Conservation (phyloP, 257 asterid species). For the Ehretia macrophylla region DNA sequence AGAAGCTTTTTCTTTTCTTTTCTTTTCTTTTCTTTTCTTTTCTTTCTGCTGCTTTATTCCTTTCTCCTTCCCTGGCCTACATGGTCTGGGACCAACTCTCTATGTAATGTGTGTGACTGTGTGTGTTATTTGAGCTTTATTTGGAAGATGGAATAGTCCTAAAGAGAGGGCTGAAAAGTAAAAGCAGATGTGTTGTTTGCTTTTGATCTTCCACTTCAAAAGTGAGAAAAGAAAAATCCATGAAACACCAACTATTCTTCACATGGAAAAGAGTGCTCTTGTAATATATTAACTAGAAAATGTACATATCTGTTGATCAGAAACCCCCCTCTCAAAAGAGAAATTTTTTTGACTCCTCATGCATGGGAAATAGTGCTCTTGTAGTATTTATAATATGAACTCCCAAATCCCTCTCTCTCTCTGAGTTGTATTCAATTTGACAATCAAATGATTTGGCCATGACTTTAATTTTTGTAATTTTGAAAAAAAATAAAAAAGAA, state of each 20-base stretch:
- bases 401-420: conserved; percentile 18
- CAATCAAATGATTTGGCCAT: too few species aligned
- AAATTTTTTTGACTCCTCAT: conserved; percentile 25
- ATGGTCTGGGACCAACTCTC: conserved; percentile 45
- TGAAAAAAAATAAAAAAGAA: too few species aligned
- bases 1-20: conserved; percentile 32
- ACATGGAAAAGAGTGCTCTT: conserved; percentile 68
- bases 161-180: conserved; percentile 64
- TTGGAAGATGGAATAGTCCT: conserved; percentile 76
- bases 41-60: conserved; percentile 36
- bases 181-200: conserved; percentile 47
- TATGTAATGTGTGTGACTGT: conserved; percentile 26
- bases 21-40: neutral
- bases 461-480: too few species aligned
- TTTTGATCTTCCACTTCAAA: conserved; percentile 68
- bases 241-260: conserved; percentile 22
- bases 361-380: conserved; percentile 65
- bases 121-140: conserved; percentile 44
- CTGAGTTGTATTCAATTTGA: too few species aligned
- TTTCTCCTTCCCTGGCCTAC: conserved; percentile 29
- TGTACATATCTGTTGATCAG: too few species aligned
- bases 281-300: conserved; percentile 25
- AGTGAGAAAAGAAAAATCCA: conserved; percentile 17
- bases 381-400: conserved; percentile 29
- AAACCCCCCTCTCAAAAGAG: conserved; percentile 2